Conservation (phyloP, 202 grass and related monocot species). For the Carex sylvatica region DNA sequence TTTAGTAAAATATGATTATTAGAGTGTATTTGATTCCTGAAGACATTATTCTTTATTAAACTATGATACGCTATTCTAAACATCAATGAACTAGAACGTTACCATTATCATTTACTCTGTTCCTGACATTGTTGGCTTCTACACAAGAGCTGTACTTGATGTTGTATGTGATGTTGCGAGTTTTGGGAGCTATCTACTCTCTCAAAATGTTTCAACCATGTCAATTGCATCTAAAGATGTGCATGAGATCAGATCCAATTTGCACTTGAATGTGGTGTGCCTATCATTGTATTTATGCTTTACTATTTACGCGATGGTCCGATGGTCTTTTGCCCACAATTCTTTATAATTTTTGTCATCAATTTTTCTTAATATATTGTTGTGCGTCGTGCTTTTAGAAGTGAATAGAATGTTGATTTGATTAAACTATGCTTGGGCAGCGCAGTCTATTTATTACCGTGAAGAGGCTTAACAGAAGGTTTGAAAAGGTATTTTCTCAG, state of each 20-base stretch:
- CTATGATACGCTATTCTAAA: no score
- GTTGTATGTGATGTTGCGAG: constrained; percentile 84
- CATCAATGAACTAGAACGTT: no score
- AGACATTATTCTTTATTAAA: no score
- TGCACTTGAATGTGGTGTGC: constrained; percentile 92
- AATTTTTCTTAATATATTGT: not conserved
- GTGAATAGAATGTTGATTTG: constrained; percentile 95
- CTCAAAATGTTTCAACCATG: constrained; percentile 77
- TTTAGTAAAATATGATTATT: no score
- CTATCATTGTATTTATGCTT: no score
- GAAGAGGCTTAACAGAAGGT: constrained; percentile 75
- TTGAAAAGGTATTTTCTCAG: constrained; percentile 73
- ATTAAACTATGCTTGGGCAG: constrained; percentile 92
- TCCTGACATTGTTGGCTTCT: constrained; percentile 78
- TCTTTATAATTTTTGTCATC: not conserved
- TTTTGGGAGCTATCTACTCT: constrained; percentile 94
- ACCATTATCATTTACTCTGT: no score
- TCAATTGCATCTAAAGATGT: constrained; percentile 96
- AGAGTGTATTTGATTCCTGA: no score
- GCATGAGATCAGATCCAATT: constrained; percentile 99
- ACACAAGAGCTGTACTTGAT: constrained; percentile 80
- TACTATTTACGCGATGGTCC: constrained; percentile 77
- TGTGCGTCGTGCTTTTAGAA: constrained; percentile 74
- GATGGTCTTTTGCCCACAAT: constrained; percentile 58
- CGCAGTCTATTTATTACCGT: constrained; percentile 97